These are phyloP conservation scores for Breynia disticha DNA, from an alignment of 441 rosid species.

Conservation along the genomic window DNA sequence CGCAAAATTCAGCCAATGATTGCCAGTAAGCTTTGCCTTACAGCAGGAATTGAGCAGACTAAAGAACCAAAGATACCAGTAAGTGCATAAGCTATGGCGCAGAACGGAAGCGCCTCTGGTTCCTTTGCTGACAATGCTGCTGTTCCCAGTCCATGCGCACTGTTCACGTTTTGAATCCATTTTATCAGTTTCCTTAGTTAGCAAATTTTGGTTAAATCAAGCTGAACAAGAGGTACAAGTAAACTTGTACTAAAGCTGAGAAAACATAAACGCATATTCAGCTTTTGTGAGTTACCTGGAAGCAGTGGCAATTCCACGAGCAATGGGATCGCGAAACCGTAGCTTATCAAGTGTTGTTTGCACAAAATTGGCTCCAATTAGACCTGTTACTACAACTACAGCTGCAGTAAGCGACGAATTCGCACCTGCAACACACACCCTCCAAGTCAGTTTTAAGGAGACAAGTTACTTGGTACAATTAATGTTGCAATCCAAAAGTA, in stretches of 20 bases:
- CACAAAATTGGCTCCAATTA: conserved; percentile 84
- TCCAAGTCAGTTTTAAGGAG: not conserved
- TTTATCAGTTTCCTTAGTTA: too few species aligned
- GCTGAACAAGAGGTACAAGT: too few species aligned
- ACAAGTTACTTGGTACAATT: not conserved
- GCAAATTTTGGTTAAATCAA: too few species aligned
- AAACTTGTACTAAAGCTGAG: too few species aligned
- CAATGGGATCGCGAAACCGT: conserved; percentile 68
- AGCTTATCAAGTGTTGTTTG: conserved; percentile 71
- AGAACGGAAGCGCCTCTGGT: conserved; percentile 95
- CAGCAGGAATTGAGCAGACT: conserved; percentile 73
- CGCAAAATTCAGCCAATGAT: conserved; percentile 40
- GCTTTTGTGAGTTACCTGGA: conserved; percentile 41
- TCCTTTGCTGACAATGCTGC: conserved; percentile 95
- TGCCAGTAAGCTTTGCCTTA: conserved; percentile 73
- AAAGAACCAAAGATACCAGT: conserved; percentile 88
- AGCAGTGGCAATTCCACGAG: conserved; percentile 92
- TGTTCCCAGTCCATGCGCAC: conserved; percentile 98
- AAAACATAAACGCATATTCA: too few species aligned
- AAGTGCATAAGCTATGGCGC: conserved; percentile 93
- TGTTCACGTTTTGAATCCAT: conserved; percentile 9
- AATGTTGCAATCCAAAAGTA: conserved; percentile 10
- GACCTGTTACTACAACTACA: conserved; percentile 84
- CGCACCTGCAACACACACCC: conserved; percentile 41
- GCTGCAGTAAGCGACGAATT: conserved; percentile 91